Evolutionary conservation across 2,329 filamentous ascomycete genomes (phyloP).

Genomic region (Talaromyces sp.): DNA sequence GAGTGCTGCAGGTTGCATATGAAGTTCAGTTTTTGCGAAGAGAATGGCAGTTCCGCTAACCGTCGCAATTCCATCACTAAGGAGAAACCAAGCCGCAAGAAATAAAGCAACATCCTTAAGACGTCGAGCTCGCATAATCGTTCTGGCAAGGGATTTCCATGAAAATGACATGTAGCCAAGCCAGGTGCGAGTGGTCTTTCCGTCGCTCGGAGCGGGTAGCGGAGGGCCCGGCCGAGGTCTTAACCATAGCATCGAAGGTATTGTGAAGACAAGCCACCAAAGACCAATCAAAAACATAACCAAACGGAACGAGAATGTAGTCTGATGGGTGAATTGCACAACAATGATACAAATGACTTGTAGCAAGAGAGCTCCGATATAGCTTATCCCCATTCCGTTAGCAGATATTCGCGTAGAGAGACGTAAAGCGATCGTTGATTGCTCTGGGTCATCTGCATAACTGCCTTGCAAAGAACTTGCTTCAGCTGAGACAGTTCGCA

Average conservation of each 20-base stretch:
- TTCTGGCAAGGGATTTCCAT: slow-evolving; percentile 83
- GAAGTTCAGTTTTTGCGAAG: slow-evolving; percentile 89
- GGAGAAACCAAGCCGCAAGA: slow-evolving; percentile 85
- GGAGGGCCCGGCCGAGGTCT: slow-evolving; percentile 86
- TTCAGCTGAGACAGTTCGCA: slow-evolving; percentile 22
- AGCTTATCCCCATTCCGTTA: slow-evolving; percentile 90
- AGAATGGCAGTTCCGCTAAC: slow-evolving; percentile 92
- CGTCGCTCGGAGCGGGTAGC: slow-evolving; percentile 49
- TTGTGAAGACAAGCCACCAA: slow-evolving; percentile 92
- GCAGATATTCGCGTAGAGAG: slow-evolving; percentile 90
- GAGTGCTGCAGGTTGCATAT: slow-evolving; percentile 83
- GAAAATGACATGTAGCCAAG: slow-evolving; percentile 74
- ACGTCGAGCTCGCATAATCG: slow-evolving; percentile 69
- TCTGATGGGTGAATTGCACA: slow-evolving; percentile 69
- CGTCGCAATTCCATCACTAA: slow-evolving; percentile 91
- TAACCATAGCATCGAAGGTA: slow-evolving; percentile 84
- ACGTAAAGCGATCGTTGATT: slow-evolving; percentile 64
- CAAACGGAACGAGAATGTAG: slow-evolving; percentile 80
- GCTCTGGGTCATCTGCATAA: slow-evolving; percentile 2
- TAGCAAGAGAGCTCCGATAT: slow-evolving; percentile 79
- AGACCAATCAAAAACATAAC: slow-evolving; percentile 82
- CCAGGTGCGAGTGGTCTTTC: slow-evolving; percentile 53
- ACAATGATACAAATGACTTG: slow-evolving; percentile 79
- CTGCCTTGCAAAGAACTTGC: slow-evolving; percentile 14
- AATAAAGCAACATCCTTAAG: slow-evolving; percentile 82